Conservation (phyloP, 129 eudicot genomes). For the Saposhnikovia divaricata region DNA sequence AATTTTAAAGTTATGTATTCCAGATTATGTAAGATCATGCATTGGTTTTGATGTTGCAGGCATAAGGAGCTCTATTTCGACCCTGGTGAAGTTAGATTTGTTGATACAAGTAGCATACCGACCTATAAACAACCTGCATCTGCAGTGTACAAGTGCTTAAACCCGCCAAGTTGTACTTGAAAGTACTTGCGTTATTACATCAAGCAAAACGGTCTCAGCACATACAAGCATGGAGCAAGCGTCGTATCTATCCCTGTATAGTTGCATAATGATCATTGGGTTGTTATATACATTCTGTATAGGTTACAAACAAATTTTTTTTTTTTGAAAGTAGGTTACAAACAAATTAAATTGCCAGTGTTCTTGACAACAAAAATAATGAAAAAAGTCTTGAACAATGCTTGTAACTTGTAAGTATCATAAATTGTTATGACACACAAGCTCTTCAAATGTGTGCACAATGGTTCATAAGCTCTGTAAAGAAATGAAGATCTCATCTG, state of each 20-base stretch:
- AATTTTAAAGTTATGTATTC: neutral
- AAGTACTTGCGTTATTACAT: neutral
- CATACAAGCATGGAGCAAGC: neutral
- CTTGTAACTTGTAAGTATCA: neutral
- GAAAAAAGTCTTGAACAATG: neutral
- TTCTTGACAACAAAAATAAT: neutral
- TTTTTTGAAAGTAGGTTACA: no score
- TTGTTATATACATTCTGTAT: neutral
- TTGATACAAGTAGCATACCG: constrained; percentile 79
- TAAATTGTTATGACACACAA: no score
- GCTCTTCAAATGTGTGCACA: no score
- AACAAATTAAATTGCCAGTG: neutral
- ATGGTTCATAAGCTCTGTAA: neutral
- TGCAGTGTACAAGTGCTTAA: constrained; percentile 67
- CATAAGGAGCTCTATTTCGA: constrained; percentile 64
- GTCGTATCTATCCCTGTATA: neutral
- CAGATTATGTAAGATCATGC: neutral
- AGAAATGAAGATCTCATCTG: no score
- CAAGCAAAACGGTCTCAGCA: neutral
- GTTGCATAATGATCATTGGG: neutral
- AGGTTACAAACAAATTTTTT: neutral
- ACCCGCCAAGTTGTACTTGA: constrained; percentile 80
- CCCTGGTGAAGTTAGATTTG: constrained; percentile 86
- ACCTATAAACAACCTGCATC: constrained; percentile 80
- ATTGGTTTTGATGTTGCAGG: constrained; percentile 34